Percentiles rank a stretch among this genome's conserved stretches.
These are phyloP conservation scores for Catharanthus roseus DNA, from an alignment of 257 asterid species.

Conservation along the genomic window DNA sequence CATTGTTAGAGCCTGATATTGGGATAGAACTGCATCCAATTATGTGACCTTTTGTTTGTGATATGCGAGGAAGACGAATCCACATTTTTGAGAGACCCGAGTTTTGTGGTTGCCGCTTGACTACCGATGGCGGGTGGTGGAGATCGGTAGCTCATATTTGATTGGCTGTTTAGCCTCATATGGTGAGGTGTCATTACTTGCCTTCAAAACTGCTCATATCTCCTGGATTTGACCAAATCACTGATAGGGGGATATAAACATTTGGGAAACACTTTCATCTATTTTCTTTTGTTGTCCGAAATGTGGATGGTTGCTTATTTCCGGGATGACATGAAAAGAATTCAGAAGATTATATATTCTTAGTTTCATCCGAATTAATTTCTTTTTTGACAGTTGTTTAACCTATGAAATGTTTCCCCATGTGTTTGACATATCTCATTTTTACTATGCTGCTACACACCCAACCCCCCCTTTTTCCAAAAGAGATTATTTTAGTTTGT, in stretches of 20 bases:
- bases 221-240: conserved; percentile 23
- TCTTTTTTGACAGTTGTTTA: not conserved
- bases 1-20: conserved; percentile 23
- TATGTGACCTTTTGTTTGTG: conserved; percentile 23
- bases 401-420: not conserved
- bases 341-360: too few species aligned
- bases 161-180: conserved; percentile 45
- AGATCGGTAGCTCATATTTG: conserved; percentile 37
- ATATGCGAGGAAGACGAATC: conserved; percentile 33
- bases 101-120: conserved; percentile 38
- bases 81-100: conserved; percentile 36
- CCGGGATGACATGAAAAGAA: too few species aligned
- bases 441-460: not conserved
- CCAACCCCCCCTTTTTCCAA: too few species aligned
- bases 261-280: not conserved
- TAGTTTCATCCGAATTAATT: too few species aligned
- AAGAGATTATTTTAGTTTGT: not conserved
- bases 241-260: not conserved
- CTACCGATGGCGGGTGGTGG: conserved; percentile 49
- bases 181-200: conserved; percentile 70
- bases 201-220: conserved; percentile 33
- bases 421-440: not conserved
- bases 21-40: conserved; percentile 13
- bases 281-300: not conserved
- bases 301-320: not conserved